phyloP scores from a whole-genome alignment of 306 rosid genomes.

The Citrullus colocynthis region DNA sequence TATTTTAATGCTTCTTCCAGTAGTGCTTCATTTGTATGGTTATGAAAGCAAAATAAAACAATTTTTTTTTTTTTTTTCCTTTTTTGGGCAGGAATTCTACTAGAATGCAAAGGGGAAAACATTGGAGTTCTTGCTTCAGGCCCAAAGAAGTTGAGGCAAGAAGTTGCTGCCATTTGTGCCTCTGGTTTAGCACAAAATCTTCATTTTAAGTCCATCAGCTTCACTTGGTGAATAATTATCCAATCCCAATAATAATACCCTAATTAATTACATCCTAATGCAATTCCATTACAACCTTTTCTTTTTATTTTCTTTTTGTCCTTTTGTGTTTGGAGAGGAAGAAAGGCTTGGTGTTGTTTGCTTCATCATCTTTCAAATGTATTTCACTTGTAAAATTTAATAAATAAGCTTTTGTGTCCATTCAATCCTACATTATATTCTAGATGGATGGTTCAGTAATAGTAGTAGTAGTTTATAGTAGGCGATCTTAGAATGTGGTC shows the following conservation, averaged over 20 bases:
- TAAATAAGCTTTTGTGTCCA: no score
- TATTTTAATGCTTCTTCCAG: no score
- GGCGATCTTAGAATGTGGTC: no score
- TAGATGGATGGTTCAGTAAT: no score
- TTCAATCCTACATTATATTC: no score
- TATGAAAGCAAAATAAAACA: background rate
- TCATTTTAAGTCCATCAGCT: constrained; percentile 65
- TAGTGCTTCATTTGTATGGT: background rate
- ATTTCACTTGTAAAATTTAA: no score
- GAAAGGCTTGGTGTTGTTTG: no score
- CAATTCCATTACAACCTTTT: background rate
- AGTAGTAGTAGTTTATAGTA: no score
- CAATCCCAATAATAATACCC: background rate
- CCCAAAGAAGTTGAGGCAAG: constrained; percentile 55
- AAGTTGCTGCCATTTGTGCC: constrained; percentile 60
- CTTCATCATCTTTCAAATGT: no score
- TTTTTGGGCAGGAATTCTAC: constrained; percentile 20
- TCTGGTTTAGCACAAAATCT: constrained; percentile 36
- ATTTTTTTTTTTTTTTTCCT: background rate
- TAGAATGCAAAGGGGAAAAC: constrained; percentile 31
- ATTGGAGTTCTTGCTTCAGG: constrained; percentile 49
- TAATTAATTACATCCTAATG: background rate
- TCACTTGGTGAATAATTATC: constrained; percentile 38
- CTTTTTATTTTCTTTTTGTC: background rate
- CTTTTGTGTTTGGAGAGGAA: no score